These are phyloP conservation scores for Verticillium dahliae DNA, from an alignment of 2,329 filamentous ascomycete species.

Conservation along the genomic window DNA sequence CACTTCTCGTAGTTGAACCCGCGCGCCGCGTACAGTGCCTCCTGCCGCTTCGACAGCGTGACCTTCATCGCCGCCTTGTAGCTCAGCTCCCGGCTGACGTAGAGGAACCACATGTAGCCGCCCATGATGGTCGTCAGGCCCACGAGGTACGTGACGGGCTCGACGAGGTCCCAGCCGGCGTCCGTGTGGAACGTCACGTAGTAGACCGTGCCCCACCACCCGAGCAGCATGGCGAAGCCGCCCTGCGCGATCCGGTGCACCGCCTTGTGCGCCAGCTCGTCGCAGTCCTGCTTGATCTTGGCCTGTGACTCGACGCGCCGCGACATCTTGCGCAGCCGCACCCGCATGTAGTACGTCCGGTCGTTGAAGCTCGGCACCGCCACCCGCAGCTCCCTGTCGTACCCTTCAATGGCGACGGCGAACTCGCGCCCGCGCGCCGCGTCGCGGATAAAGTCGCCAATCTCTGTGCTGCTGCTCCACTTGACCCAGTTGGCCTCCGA, in stretches of 20 bases:
- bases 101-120: slow-evolving; percentile 90
- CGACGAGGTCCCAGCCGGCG: slow-evolving; percentile 84
- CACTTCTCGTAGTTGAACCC: slow-evolving; percentile 73
- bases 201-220: slow-evolving; percentile 82
- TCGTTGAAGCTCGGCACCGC: slow-evolving; percentile 84
- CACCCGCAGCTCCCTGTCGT: slow-evolving; percentile 59
- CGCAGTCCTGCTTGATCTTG: slow-evolving; percentile 74
- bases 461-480: slow-evolving; percentile 83
- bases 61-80: slow-evolving; percentile 84
- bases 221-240: slow-evolving; percentile 65
- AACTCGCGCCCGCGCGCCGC: slow-evolving; percentile 81
- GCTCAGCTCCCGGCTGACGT: slow-evolving; percentile 82
- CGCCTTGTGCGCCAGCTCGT: slow-evolving; percentile 66
- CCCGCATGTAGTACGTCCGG: slow-evolving; percentile 80
- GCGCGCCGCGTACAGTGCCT: slow-evolving; percentile 65
- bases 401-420: slow-evolving; percentile 72
- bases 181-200: slow-evolving; percentile 65
- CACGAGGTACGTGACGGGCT: slow-evolving; percentile 83
- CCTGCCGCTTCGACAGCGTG: slow-evolving; percentile 73
- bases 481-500: slow-evolving; percentile 60
- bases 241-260: slow-evolving; percentile 75
- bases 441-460: slow-evolving; percentile 90
- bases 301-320: slow-evolving; percentile 62
- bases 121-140: slow-evolving; percentile 82
- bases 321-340: slow-evolving; percentile 67